Evolutionary conservation across 257 asterid species (phyloP), one percentile per base, ranked within the genome.

Genomic region (Mentha longifolia): DNA sequence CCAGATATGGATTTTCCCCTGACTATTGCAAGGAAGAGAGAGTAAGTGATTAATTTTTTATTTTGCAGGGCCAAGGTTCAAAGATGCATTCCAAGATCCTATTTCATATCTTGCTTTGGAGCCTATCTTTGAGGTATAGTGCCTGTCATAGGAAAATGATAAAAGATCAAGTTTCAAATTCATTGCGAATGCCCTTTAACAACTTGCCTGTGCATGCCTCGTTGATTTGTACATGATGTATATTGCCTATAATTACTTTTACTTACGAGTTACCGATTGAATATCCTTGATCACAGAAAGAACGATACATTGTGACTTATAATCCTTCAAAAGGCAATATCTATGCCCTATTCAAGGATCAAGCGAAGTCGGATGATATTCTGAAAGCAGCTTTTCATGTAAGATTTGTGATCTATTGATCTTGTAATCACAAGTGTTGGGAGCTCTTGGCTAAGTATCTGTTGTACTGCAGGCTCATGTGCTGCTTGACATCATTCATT

Each of bases 331-430:
- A 86, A 85, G 96, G 94, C 11, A 86, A 87, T 68, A 77, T 95
- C 37, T 95, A 85, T 68, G 98, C 98, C 41, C 76, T 95, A 78
- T 85, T 95, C 86, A 95, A 92, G 92, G 92, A 88, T 81, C 91
- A 90, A 86, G 99, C 99, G 6, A 92, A 88, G 88, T 82, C 98
- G 56, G 98, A 95, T 75, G 99, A 95, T 78, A 91, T 95, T 62
- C 57, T 92, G 88, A 95, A 95, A 84, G 97, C 99, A 65, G 90
- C 96, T 70, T 94, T 94, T 80, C 98, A 94, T 78, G 98, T 94
- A 76, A 91, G 97, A 31, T 72, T 66, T 70, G 59, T 15, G 67
- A 71, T 74, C 10, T 59, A 22, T 57, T 73, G 63, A 68, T 71
- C 46, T 77, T 73, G 30, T 68, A 30, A 39, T 57, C 62, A 17